phyloP scores from a whole-genome alignment of 2,329 filamentous ascomycete species.

The Capronia americana region DNA sequence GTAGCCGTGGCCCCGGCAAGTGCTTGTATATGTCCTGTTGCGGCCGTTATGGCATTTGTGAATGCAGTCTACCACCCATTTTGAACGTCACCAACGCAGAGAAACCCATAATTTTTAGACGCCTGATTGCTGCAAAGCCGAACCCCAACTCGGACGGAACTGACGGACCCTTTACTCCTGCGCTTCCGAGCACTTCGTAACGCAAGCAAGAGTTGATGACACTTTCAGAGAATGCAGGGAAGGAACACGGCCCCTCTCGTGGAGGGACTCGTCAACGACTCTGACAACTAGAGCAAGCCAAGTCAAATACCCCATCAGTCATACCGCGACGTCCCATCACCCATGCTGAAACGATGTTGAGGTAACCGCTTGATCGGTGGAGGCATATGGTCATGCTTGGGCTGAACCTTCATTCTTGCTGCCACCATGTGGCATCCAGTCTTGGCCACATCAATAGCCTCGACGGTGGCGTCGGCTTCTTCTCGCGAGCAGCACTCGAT shows the following conservation, averaged over 20 bases:
- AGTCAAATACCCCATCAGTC: slow-evolving; percentile 24
- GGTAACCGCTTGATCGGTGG: slow-evolving; percentile 42
- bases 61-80: slow-evolving; percentile 23
- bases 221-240: slow-evolving; percentile 6
- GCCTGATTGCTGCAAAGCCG: not conserved
- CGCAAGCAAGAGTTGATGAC: slow-evolving; percentile 24
- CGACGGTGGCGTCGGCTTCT: slow-evolving; percentile 52
- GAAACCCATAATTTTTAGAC: not conserved
- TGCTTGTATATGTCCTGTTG: not conserved
- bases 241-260: not conserved
- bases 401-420: slow-evolving; percentile 42
- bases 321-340: slow-evolving; percentile 39
- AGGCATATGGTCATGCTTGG: slow-evolving; percentile 46
- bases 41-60: slow-evolving; percentile 1
- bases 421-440: slow-evolving; percentile 39
- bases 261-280: not conserved
- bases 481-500: slow-evolving; percentile 82
- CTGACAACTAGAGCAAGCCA: not conserved
- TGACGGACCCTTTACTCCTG: slow-evolving; percentile 20
- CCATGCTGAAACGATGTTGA: slow-evolving; percentile 43
- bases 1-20: not conserved
- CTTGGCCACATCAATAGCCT: slow-evolving; percentile 41
- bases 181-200: slow-evolving; percentile 39
- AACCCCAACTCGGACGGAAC: not conserved
- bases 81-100: slow-evolving; percentile 1